These are phyloP conservation scores for Dipodascopsis uninucleata DNA, from an alignment of 805 yeast species.

Conservation along the genomic window DNA sequence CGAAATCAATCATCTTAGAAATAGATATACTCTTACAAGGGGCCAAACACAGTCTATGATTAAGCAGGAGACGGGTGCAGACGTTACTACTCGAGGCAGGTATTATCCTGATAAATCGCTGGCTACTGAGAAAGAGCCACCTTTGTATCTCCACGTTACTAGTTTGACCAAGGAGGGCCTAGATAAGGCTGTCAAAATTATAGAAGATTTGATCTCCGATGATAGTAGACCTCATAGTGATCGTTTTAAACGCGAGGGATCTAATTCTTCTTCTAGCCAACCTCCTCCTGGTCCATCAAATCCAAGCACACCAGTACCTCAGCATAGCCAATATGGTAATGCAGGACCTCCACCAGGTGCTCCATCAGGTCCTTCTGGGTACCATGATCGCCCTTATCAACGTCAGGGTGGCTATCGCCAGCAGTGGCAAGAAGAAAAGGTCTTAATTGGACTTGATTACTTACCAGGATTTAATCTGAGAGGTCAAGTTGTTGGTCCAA, in stretches of 20 bases:
- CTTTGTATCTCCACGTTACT: constrained; percentile 48
- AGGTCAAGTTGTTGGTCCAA: constrained; percentile 37
- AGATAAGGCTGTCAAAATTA: constrained; percentile 65
- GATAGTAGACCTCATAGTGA: constrained; percentile 31
- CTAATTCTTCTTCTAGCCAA: neutral
- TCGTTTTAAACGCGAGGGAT: neutral
- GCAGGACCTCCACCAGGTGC: constrained; percentile 5
- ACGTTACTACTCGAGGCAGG: constrained; percentile 36
- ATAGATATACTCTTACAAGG: constrained; percentile 38
- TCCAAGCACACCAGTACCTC: neutral
- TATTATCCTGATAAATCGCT: constrained; percentile 37
- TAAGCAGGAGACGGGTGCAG: constrained; percentile 34
- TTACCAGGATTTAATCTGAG: constrained; percentile 34
- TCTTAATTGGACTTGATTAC: constrained; percentile 27
- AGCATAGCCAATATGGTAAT: constrained; percentile 1
- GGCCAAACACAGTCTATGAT: constrained; percentile 35
- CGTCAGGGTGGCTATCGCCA: constrained; percentile 9
- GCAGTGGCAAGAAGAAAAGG: constrained; percentile 30
- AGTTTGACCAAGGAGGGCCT: constrained; percentile 47
- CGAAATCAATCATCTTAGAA: constrained; percentile 38
- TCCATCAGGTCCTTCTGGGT: too few relatives aligned
- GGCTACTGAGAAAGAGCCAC: constrained; percentile 36
- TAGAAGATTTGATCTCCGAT: constrained; percentile 47
- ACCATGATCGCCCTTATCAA: neutral
- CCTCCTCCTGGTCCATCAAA: neutral